These are phyloP conservation scores for Oldenlandia corymbosa DNA, from an alignment of 257 asterid genomes.

Conservation along the genomic window DNA sequence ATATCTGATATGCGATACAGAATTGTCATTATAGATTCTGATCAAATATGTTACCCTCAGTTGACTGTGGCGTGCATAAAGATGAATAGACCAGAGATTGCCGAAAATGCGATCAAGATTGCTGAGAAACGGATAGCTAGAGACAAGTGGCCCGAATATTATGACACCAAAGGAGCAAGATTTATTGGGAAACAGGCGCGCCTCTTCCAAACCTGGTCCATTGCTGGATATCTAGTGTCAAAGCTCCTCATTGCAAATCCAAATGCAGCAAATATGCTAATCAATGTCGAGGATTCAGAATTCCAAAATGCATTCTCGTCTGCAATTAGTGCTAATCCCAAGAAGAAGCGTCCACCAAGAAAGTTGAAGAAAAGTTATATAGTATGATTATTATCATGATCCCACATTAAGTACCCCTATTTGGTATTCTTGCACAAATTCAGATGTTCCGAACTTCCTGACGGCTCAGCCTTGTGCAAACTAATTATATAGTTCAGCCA, in stretches of 20 bases:
- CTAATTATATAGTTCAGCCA: neutral
- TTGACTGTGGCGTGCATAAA: conserved; percentile 75
- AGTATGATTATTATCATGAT: conserved; percentile 29
- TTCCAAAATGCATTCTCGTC: conserved; percentile 53
- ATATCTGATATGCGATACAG: too few species aligned
- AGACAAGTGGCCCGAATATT: conserved; percentile 83
- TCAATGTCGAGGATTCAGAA: conserved; percentile 59
- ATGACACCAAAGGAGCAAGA: conserved; percentile 69
- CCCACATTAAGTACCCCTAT: neutral
- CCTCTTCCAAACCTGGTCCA: conserved; percentile 74
- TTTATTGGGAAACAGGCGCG: conserved; percentile 76
- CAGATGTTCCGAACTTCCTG: neutral
- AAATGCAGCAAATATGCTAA: conserved; percentile 57
- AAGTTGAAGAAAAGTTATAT: conserved; percentile 56
- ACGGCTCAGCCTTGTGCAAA: neutral
- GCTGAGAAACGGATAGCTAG: conserved; percentile 50
- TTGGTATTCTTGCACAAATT: neutral
- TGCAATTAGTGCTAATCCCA: conserved; percentile 47
- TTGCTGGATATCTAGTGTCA: conserved; percentile 73
- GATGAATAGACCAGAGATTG: conserved; percentile 67
- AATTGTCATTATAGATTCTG: too few species aligned
- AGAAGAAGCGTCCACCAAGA: conserved; percentile 57
- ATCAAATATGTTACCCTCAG: too few species aligned
- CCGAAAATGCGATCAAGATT: conserved; percentile 58
- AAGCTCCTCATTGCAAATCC: conserved; percentile 65